Conservation (phyloP, 2,329 filamentous ascomycete species). For the Daldinia sp. region DNA sequence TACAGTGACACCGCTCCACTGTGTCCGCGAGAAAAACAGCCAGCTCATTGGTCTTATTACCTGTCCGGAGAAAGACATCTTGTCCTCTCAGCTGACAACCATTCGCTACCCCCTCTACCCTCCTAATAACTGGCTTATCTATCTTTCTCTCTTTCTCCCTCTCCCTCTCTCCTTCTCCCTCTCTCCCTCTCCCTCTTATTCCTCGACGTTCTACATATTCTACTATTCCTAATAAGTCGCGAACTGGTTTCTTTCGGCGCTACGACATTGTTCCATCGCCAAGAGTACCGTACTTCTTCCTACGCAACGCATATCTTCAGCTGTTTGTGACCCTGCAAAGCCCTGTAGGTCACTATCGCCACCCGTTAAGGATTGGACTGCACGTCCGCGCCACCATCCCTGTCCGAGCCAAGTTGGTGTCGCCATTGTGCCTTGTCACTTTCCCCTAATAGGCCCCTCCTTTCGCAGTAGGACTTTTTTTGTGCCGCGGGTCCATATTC, state of each 20-base stretch:
- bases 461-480: conserved; percentile 38
- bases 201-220: not conserved
- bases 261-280: conserved; percentile 30
- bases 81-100: conserved; percentile 39
- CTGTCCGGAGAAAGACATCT: conserved; percentile 32
- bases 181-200: conserved; percentile 3
- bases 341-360: conserved; percentile 36
- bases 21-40: conserved; percentile 35
- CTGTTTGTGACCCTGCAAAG: conserved; percentile 37
- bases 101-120: conserved; percentile 9
- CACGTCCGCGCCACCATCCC: conserved; percentile 39
- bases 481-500: conserved; percentile 37
- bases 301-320: conserved; percentile 15
- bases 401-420: conserved; percentile 44
- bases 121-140: conserved; percentile 27
- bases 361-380: conserved; percentile 37
- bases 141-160: conserved; percentile 1
- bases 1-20: conserved; percentile 46
- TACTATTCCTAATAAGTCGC: conserved; percentile 25
- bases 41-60: conserved; percentile 40
- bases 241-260: conserved; percentile 10
- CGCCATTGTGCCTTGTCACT: conserved; percentile 43
- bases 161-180: conserved; percentile 6
- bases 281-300: conserved; percentile 22
- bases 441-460: conserved; percentile 37